Conservation (phyloP, 257 asterid species). For the Rehmannia glutinosa region DNA sequence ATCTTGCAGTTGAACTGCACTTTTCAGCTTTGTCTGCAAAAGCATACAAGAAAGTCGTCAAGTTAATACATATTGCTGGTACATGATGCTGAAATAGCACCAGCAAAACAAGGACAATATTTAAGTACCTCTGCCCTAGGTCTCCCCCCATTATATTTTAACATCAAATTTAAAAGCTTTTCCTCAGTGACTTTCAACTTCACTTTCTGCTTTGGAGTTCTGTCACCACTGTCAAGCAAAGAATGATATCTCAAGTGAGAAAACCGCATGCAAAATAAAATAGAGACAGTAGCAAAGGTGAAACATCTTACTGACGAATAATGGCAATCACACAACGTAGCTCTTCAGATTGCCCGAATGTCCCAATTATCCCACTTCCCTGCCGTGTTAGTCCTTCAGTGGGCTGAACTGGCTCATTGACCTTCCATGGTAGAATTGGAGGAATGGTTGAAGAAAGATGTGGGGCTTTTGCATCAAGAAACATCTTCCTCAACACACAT, state of each 20-base stretch:
- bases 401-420: constrained; percentile 79
- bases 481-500: constrained; percentile 92
- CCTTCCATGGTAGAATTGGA: constrained; percentile 91
- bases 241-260: constrained; percentile 19
- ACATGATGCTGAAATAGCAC: neutral
- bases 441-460: constrained; percentile 95
- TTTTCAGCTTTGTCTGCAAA: constrained; percentile 90
- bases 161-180: constrained; percentile 91
- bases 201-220: constrained; percentile 99
- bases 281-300: neutral
- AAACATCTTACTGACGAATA: constrained; percentile 77
- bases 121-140: constrained; percentile 84
- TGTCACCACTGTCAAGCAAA: constrained; percentile 77
- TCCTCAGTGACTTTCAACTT: constrained; percentile 97
- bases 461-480: constrained; percentile 98
- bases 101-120: neutral
- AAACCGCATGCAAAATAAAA: constrained; percentile 5
- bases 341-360: constrained; percentile 94
- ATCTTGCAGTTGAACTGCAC: constrained; percentile 98
- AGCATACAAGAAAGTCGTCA: constrained; percentile 17
- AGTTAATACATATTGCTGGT: constrained; percentile 1
- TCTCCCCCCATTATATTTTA: constrained; percentile 92
- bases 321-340: constrained; percentile 93
- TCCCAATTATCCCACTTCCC: constrained; percentile 93
- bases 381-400: constrained; percentile 91